phyloP scores from a whole-genome alignment of 495 filamentous ascomycete genomes.

The Lasiosphaeria miniovina region DNA sequence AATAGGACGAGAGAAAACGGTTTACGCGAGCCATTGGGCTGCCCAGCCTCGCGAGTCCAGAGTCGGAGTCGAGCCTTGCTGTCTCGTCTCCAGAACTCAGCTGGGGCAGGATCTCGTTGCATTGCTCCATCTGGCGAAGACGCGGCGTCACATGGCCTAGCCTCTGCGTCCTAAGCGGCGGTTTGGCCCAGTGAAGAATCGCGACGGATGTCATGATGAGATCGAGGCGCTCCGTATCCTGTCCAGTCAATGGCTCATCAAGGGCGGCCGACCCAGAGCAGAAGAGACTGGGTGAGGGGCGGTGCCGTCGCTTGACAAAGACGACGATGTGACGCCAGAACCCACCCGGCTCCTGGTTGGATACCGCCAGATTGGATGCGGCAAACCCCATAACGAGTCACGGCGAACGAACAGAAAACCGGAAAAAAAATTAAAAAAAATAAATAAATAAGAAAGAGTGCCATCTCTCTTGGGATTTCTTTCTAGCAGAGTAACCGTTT shows the following conservation, averaged over 20 bases:
- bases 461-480: no score
- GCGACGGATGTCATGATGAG: constrained; percentile 3
- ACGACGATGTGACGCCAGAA: constrained; percentile 3
- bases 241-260: constrained; percentile 18
- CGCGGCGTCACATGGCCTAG: background rate
- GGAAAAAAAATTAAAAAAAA: background rate
- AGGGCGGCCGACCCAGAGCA: background rate
- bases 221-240: constrained; percentile 18
- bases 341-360: constrained; percentile 17
- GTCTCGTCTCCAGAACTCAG: background rate
- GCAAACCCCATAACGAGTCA: background rate
- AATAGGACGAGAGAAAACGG: background rate
- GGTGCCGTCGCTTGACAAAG: constrained; percentile 4
- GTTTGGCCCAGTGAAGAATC: background rate
- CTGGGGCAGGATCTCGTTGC: constrained; percentile 1
- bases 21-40: constrained; percentile 12
- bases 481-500: no score
- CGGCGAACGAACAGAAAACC: constrained; percentile 9
- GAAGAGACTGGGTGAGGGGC: background rate
- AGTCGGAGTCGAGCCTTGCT: constrained; percentile 2
- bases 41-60: constrained; percentile 13
- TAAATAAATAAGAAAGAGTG: no score
- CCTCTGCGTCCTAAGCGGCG: background rate
- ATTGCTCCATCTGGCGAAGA: background rate
- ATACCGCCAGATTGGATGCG: constrained; percentile 16